Evolutionary conservation across 148 eudicot genomes (phyloP).

Genomic region (Nyssa sinensis): DNA sequence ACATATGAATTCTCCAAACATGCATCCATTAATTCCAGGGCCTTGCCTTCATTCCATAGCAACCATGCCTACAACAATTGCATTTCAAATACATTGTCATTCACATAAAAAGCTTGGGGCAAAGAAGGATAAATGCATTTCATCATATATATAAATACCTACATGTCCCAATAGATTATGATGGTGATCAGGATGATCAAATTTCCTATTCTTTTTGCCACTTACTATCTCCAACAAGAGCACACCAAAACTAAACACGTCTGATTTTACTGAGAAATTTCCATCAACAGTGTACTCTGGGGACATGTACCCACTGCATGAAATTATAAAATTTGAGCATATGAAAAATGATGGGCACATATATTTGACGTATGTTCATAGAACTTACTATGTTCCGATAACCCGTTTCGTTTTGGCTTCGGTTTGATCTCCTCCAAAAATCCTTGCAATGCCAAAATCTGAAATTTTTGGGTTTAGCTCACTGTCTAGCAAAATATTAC

Average conservation of each 20-base stretch:
- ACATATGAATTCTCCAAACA: constrained; percentile 12
- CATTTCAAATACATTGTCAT: not conserved
- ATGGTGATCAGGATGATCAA: constrained; percentile 5
- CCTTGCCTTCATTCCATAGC: constrained; percentile 20
- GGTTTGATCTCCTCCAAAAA: not conserved
- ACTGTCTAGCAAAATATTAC: not conserved
- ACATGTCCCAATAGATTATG: constrained; percentile 24
- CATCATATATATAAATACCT: no score
- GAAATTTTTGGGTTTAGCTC: not conserved
- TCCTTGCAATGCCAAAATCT: not conserved
- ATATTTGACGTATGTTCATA: not conserved
- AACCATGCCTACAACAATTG: constrained; percentile 27
- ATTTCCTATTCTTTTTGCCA: constrained; percentile 23
- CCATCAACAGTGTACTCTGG: constrained; percentile 30
- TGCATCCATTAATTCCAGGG: constrained; percentile 18
- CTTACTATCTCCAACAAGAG: constrained; percentile 26
- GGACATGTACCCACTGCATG: constrained; percentile 30
- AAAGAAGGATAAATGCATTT: not conserved
- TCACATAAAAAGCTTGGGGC: not conserved
- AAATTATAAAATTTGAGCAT: not conserved
- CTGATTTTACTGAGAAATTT: constrained; percentile 22
- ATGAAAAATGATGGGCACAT: not conserved
- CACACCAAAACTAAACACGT: constrained; percentile 29
- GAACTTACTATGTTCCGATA: not conserved
- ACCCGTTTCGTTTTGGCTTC: not conserved